Evolutionary conservation across 768 basidiomycete species (phyloP), one percentile per base, ranked within the genome.

Genomic region (Tulasnella sp.): DNA sequence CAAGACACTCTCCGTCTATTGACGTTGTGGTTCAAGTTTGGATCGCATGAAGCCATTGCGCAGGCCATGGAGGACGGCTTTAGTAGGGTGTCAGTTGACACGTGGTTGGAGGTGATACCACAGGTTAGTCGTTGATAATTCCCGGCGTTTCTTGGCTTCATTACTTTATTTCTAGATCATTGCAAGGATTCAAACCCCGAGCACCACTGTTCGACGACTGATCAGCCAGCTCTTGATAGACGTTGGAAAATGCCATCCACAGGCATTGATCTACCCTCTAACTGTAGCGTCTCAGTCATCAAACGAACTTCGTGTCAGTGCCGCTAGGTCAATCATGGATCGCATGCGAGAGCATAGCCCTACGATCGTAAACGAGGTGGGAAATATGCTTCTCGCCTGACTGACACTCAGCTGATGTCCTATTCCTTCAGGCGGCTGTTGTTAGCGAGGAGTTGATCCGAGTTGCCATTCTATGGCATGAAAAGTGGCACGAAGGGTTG

Each of bases 21-120:
- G 34, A 98, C 96, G 0, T 74, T 99, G 1, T 99, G 96, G 96
- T 99, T 99, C 78, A 95, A 95, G 67, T 97, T 86, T 69, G 96
- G 95, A 10, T 83, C 84, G 29, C 84, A 94, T 62, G 83, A 87
- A 50, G 86, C 90, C 60, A 93, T 99, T 65, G 90, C 85, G 66
- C 78, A 86, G 65, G 89, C 92, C 0, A 93, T 99, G 77, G 82
- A 79, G 24, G 83, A 74, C 56, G 94, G 95, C 0, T 91, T 96
- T 71, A 81, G 82, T 1, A 82, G 81, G 41, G 91, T 99, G 38
- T 91, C 88, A 68, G 85, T 99, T 53, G 93, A 99, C 68, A 98
- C 94, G 0, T 99, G 96, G 96, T 77, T 99, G 41, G 93, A 98
- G 67, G 96, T 99, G 64, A 92, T 98, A 58, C 96, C 96, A 49